phyloP scores from a whole-genome alignment of 768 basidiomycete genomes.

The Holtermannia corniformis region DNA sequence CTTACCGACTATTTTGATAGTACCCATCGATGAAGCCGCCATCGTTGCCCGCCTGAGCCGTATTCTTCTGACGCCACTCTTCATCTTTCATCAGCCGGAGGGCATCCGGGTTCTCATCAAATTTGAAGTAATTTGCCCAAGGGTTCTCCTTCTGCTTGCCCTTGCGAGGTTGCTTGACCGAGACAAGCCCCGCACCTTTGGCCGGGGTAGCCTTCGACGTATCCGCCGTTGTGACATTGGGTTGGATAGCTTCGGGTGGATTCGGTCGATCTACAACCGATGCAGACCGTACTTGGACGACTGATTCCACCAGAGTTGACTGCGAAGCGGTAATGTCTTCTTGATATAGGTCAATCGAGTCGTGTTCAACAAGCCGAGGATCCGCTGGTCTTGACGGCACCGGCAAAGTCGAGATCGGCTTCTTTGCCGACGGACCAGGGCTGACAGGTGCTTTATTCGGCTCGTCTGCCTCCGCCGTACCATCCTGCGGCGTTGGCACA shows the following conservation, averaged over 20 bases:
- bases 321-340: background rate
- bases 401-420: too few relatives aligned
- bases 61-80: slow-evolving; percentile 78
- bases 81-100: slow-evolving; percentile 71
- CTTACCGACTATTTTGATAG: slow-evolving; percentile 50
- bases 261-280: too few relatives aligned
- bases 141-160: background rate
- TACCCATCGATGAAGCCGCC: slow-evolving; percentile 79
- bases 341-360: background rate
- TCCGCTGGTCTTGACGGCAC: too few relatives aligned
- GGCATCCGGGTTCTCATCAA: slow-evolving; percentile 53
- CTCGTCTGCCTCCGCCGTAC: background rate
- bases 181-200: background rate
- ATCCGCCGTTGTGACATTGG: background rate
- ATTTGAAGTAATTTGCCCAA: background rate
- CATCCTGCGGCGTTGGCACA: background rate
- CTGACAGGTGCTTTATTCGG: too few relatives aligned
- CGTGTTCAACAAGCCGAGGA: too few relatives aligned
- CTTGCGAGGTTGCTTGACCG: background rate
- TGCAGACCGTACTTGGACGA: background rate
- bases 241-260: background rate
- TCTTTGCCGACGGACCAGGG: too few relatives aligned
- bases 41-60: slow-evolving; percentile 54
- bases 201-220: background rate
- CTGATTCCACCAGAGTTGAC: background rate